Evolutionary conservation across 768 basidiomycete genomes (phyloP).

Genomic region (Paxillus rubicundulus): DNA sequence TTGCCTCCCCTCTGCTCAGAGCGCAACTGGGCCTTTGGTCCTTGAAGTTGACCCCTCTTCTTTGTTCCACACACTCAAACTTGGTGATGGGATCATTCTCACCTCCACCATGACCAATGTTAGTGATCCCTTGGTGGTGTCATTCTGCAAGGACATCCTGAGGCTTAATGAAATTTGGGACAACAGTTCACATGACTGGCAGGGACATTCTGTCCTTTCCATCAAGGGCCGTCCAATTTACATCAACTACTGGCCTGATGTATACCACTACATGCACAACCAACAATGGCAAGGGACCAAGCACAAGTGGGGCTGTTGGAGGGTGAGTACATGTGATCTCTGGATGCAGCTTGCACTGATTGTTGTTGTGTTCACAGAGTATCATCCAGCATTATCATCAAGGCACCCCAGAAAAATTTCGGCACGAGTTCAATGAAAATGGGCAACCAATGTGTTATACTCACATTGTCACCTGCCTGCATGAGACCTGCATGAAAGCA

Average conservation of each 20-base stretch:
- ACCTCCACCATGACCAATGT: no score
- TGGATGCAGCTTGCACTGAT: not conserved
- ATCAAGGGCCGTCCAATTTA: constrained; percentile 23
- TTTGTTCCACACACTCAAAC: no score
- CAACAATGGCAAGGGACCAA: constrained; percentile 21
- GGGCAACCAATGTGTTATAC: not conserved
- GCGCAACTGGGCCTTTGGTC: no score
- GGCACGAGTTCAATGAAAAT: not conserved
- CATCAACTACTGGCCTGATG: constrained; percentile 12
- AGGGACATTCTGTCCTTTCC: constrained; percentile 14
- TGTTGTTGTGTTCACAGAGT: not conserved
- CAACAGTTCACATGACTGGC: constrained; percentile 22
- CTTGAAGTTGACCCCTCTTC: no score
- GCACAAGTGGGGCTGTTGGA: constrained; percentile 24
- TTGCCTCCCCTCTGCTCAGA: no score
- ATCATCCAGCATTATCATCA: not conserved
- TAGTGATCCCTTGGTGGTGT: not conserved
- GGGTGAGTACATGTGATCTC: constrained; percentile 11
- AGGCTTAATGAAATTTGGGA: constrained; percentile 29
- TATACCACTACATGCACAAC: no score
- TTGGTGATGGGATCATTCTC: no score
- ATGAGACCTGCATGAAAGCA: not conserved
- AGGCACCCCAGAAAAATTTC: not conserved
- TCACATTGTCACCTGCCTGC: not conserved
- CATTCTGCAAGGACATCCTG: constrained; percentile 20